phyloP scores from a whole-genome alignment of 495 filamentous ascomycete species.

The Neurospora sp. region DNA sequence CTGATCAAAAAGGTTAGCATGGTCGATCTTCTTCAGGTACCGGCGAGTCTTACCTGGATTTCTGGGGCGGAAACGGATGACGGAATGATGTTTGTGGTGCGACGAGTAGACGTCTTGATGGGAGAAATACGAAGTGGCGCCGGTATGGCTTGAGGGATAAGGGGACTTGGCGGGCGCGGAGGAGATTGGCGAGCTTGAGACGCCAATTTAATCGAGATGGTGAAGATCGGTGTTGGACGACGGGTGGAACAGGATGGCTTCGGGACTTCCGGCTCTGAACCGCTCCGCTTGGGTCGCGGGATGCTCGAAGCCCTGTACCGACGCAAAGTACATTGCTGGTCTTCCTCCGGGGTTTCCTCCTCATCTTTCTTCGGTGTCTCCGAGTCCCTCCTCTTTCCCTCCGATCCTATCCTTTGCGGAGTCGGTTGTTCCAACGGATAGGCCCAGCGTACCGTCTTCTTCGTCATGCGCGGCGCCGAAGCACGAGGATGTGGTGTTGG shows the following conservation, averaged over 20 bases:
- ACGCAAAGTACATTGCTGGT: not conserved
- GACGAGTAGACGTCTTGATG: not conserved
- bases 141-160: not conserved
- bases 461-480: rapidly evolving
- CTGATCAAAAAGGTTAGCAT: not conserved
- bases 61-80: not conserved
- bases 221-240: not conserved
- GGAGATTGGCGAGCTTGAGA: not conserved
- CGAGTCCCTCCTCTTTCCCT: not conserved
- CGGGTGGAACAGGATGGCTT: not conserved
- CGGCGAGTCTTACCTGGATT: not conserved
- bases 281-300: not conserved
- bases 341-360: not conserved
- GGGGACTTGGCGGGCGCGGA: not conserved
- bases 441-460: not conserved
- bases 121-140: not conserved
- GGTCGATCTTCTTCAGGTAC: not conserved
- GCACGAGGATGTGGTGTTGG: not conserved
- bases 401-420: not conserved
- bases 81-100: not conserved
- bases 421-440: not conserved
- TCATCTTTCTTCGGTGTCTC: not conserved
- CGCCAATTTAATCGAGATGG: not conserved
- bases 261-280: rapidly evolving
- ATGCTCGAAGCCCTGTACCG: not conserved